phyloP scores from a whole-genome alignment of 257 asterid genomes.

The Gentiana macrophylla region DNA sequence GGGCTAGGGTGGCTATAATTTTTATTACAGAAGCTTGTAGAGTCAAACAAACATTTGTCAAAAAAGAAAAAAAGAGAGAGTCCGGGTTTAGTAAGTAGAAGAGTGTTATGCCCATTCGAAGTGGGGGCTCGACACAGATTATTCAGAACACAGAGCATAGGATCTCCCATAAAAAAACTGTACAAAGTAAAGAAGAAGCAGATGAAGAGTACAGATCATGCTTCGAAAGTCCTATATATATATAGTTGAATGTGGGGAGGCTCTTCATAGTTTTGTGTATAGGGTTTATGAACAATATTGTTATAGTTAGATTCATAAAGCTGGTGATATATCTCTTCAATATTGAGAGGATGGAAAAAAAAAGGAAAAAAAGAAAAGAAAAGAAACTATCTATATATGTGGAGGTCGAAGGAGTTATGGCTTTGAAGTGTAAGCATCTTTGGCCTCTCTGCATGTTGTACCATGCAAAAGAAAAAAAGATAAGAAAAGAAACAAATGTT shows the following conservation, averaged over 20 bases:
- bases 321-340: conserved; percentile 23
- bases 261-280: neutral
- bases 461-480: conserved; percentile 7
- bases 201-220: conserved; percentile 7
- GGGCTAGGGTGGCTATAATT: conserved; percentile 21
- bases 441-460: conserved; percentile 21
- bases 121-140: conserved; percentile 67
- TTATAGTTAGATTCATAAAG: conserved; percentile 12
- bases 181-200: conserved; percentile 46
- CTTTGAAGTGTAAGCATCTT: conserved; percentile 27
- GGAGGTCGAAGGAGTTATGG: conserved; percentile 15
- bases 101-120: conserved; percentile 78
- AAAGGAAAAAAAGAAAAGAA: neutral
- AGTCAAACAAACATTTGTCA: neutral
- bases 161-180: conserved; percentile 29
- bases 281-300: conserved; percentile 7
- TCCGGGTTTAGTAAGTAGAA: conserved; percentile 17
- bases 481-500: neutral
- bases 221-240: neutral
- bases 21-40: conserved; percentile 20
- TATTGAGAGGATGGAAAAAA: conserved; percentile 7
- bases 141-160: conserved; percentile 15
- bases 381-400: conserved; percentile 11
- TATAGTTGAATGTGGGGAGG: neutral
- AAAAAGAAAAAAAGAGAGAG: conserved; percentile 7